These are phyloP conservation scores for Leucocoprinus birnbaumii DNA, from an alignment of 768 basidiomycete species.

Conservation along the genomic window DNA sequence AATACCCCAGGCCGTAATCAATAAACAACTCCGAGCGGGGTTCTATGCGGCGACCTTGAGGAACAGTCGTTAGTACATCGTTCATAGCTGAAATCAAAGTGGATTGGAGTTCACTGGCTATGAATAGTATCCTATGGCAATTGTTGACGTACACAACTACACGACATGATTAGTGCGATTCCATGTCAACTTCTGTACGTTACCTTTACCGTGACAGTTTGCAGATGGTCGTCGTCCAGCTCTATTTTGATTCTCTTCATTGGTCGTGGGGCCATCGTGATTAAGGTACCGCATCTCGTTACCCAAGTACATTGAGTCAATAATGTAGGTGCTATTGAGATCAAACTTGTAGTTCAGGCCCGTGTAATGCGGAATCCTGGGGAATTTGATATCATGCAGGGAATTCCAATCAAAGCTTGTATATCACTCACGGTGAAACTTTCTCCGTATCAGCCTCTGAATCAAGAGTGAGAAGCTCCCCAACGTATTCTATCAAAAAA, in stretches of 20 bases:
- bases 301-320: slow-evolving; percentile 58
- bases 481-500: slow-evolving; percentile 53
- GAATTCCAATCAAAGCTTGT: neutral
- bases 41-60: slow-evolving; percentile 34
- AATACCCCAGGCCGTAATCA: slow-evolving; percentile 43
- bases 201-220: slow-evolving; percentile 4
- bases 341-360: slow-evolving; percentile 62
- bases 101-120: slow-evolving; percentile 38
- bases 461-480: slow-evolving; percentile 26
- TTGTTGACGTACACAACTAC: slow-evolving; percentile 11
- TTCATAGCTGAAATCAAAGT: neutral
- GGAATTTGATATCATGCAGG: slow-evolving; percentile 16
- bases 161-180: neutral
- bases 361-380: slow-evolving; percentile 39
- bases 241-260: slow-evolving; percentile 40
- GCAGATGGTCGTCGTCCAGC: slow-evolving; percentile 35
- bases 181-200: neutral
- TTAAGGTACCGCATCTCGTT: slow-evolving; percentile 72
- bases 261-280: slow-evolving; percentile 32
- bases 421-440: slow-evolving; percentile 42
- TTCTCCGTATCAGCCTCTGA: slow-evolving; percentile 41
- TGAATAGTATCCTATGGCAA: slow-evolving; percentile 27
- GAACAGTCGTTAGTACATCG: no score
- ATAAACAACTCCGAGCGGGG: slow-evolving; percentile 51
- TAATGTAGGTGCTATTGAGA: slow-evolving; percentile 39